A percentile compares a stretch with the other conserved stretches of the same genome.
Conservation (phyloP, 345 rosid genomes). For the Melastoma malabathricum region DNA sequence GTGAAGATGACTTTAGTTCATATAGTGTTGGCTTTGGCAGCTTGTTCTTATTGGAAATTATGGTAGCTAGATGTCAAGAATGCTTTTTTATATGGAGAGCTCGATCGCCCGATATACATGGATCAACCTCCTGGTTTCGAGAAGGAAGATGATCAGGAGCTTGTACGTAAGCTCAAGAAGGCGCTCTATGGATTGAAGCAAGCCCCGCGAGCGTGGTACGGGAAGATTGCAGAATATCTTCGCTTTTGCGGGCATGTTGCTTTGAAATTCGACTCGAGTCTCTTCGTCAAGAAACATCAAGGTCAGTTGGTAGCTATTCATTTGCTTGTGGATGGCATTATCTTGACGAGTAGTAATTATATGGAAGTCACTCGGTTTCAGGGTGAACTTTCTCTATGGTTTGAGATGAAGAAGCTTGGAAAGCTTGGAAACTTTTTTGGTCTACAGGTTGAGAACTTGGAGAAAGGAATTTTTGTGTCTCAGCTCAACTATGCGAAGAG, state of each 20-base stretch:
- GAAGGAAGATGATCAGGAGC: neutral
- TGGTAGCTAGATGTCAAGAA: neutral
- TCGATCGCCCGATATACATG: neutral
- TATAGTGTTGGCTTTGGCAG: neutral
- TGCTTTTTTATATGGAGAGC: neutral
- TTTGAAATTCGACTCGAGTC: no score
- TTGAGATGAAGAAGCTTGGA: constrained; percentile 4
- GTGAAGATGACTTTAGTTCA: neutral
- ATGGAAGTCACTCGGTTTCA: neutral
- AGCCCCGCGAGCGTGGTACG: neutral
- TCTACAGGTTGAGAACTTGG: no score
- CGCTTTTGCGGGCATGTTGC: no score
- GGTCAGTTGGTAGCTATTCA: neutral
- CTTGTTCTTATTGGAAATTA: neutral
- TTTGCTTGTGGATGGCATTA: neutral
- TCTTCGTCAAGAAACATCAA: neutral
- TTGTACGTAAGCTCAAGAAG: no score
- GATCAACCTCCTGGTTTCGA: neutral
- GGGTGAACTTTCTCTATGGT: neutral
- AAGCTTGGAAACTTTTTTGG: no score
- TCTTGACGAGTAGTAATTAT: neutral
- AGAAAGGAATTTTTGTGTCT: neutral
- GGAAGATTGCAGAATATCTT: neutral
- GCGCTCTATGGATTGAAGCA: no score
- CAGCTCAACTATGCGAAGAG: constrained; percentile 2